Evolutionary conservation across 2,329 filamentous ascomycete species (phyloP), one percentile per base, ranked within the genome.

Genomic region (Aureobasidium subglaciale): DNA sequence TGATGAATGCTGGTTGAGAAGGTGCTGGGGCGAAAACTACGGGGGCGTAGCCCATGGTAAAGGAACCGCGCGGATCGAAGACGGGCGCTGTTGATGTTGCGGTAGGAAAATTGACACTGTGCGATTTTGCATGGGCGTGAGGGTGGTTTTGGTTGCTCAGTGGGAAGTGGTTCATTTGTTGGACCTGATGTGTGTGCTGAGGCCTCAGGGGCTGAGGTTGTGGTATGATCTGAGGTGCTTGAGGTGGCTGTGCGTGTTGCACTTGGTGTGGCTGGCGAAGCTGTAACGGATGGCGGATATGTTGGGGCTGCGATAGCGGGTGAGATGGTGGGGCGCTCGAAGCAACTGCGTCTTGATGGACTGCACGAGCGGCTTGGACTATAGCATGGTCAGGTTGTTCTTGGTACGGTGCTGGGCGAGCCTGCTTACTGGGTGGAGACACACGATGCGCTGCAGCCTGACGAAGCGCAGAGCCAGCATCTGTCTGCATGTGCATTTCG

Each of bases 381-480:
- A 24, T 27, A 24, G 16, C 9, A 15, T 34, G 27, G 37, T 56
- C 35, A n/a, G 67, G 63, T 8, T 65, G 62, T 22, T 24, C 18
- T 40, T 55, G 56, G 22, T 40, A 27, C 24, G 40, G 49, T 40
- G 64, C 64, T 56, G 68, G 64, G 2, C 8, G 20, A 16, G 16
- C 34, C 9, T 38, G 38, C 64, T 52, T 70, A 71, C 70, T 66
- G 64, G 54, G 57, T 50, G 65, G 61, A 56, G 67, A 66, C 34
- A 67, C 62, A 22, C 71, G 68, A 45, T 64, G 68, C 30, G 68
- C 70, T 13, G 73, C 67, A 13, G 71, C 65, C 60, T 70, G 71
- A 56, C 71, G 71, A 61, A 74, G 52, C 5, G 71, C 72, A 18
- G 67, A 67, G 25, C 71, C 63, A 6, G 72, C 71, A 58, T 73